Evolutionary conservation across 768 basidiomycete genomes (phyloP), one percentile per base, ranked within the genome.

Genomic region (Xanthoconium purpureum): DNA sequence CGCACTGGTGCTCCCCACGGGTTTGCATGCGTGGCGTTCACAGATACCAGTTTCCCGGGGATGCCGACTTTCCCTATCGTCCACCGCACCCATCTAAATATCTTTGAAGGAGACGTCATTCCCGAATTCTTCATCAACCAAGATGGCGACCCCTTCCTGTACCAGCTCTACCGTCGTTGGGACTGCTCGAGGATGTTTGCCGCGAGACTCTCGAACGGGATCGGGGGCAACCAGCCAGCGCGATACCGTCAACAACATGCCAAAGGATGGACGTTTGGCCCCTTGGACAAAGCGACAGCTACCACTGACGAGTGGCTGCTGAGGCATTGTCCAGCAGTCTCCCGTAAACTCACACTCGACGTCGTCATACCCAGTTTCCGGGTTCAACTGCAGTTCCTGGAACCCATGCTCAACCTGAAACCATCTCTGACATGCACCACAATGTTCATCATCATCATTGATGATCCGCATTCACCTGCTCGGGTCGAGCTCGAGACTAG

Each of bases 31-130:
- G 77, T 85, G 3, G 78, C 82, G 0, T 84, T 85, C 67, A 82
- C 77, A 7, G 82, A 84, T 58, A 70, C 65, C 17, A 72, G 75
- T 10, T 85, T 83, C 60, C 80, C 79, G 0, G 84, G 82, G 0
- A 83, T 85, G 81, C 83, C 82, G 0, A 84, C 83, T 0, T 84
- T 84, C 59, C 84, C 84, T 1, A 72, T 84, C 49, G 48, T 85
- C 43, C 81, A 84, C 54, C 76, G 77, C 28, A 78, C 71, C 0
- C 84, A 85, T 60, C 69, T 85, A 65, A 77, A 83, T 32, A 78
- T 83, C 43, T 85, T 85, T 59, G 55, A 66, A 0, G 81, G 82
- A 6, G 65, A 74, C 12, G 72, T 84, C 24, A 63, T 85, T 14
- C 83, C 84, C 0, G 71, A 78, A 14, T 59, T 68, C 24, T 85